phyloP scores from a whole-genome alignment of 2,329 filamentous ascomycete genomes.

The Ophiostoma sp. region DNA sequence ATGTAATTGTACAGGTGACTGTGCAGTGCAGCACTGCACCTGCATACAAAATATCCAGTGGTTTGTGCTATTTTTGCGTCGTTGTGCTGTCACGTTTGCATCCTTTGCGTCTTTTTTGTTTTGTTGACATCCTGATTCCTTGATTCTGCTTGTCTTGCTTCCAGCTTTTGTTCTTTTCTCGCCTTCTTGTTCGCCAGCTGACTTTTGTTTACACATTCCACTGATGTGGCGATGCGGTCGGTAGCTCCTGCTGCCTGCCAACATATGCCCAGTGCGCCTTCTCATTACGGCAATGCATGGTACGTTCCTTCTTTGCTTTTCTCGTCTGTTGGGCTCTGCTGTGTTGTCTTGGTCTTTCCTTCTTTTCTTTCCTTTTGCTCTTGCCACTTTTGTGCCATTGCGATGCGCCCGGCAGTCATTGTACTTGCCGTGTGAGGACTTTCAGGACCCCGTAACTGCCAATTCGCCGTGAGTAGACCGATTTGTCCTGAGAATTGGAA shows the following conservation, averaged over 20 bases:
- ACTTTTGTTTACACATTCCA: slow-evolving; percentile 21
- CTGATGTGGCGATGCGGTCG: slow-evolving; percentile 13
- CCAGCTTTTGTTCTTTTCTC: background rate
- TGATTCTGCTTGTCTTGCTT: background rate
- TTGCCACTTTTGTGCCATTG: background rate
- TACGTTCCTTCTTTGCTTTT: slow-evolving; percentile 3
- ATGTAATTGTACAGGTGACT: slow-evolving; percentile 18
- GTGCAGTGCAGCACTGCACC: slow-evolving; percentile 14
- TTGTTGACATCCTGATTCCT: background rate
- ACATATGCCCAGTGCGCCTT: background rate
- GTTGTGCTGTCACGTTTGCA: background rate
- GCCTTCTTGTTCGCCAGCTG: background rate
- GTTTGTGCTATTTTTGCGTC: background rate
- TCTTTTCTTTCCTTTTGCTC: background rate
- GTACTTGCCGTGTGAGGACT: background rate
- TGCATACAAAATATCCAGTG: background rate
- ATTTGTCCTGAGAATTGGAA: background rate
- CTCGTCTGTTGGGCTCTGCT: background rate
- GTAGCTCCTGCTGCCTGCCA: slow-evolving; percentile 8
- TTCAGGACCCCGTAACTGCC: background rate
- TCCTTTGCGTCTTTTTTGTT: slow-evolving; percentile 5
- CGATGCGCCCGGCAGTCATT: background rate
- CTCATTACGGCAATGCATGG: slow-evolving; percentile 13
- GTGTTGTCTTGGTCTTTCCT: background rate
- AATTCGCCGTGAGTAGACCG: background rate